Conservation (phyloP, 768 basidiomycete species). For the Xerocomus brunneocitrinus region DNA sequence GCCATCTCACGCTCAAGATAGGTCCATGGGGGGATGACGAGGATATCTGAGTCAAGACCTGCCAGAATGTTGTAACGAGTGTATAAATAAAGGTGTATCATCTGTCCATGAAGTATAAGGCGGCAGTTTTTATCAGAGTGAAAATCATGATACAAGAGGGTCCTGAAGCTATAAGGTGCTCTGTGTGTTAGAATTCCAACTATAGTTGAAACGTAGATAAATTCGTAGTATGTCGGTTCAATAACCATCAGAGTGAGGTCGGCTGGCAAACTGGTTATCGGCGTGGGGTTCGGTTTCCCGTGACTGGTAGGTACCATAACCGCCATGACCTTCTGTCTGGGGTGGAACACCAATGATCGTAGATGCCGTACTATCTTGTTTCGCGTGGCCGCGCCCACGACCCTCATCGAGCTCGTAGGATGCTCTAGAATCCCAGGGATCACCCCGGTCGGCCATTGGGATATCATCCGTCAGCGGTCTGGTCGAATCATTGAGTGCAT, state of each 20-base stretch:
- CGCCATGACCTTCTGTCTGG: conserved; percentile 41
- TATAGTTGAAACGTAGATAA: neutral
- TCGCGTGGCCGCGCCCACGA: conserved; percentile 44
- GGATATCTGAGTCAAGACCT: conserved; percentile 1
- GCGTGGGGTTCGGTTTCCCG: conserved; percentile 30
- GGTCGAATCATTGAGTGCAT: conserved; percentile 60
- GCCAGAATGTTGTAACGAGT: neutral
- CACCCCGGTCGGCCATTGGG: conserved; percentile 57
- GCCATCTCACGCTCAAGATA: conserved; percentile 19
- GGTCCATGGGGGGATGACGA: conserved; percentile 30
- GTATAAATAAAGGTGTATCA: neutral
- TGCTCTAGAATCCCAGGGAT: conserved; percentile 65
- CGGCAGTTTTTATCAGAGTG: neutral
- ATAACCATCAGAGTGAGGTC: conserved; percentile 47
- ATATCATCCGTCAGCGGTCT: conserved; percentile 54
- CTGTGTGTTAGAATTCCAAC: neutral
- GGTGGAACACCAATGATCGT: conserved; percentile 50
- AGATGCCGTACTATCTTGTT: conserved; percentile 55
- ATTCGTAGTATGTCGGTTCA: conserved; percentile 4
- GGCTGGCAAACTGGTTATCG: conserved; percentile 27
- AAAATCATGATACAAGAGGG: neutral
- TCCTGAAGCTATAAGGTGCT: neutral
- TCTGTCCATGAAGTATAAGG: neutral
- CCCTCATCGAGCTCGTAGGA: conserved; percentile 39
- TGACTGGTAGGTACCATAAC: conserved; percentile 21